These are phyloP conservation scores for Yarrowia galli DNA, from an alignment of 1,139 yeast genomes.

Conservation along the genomic window DNA sequence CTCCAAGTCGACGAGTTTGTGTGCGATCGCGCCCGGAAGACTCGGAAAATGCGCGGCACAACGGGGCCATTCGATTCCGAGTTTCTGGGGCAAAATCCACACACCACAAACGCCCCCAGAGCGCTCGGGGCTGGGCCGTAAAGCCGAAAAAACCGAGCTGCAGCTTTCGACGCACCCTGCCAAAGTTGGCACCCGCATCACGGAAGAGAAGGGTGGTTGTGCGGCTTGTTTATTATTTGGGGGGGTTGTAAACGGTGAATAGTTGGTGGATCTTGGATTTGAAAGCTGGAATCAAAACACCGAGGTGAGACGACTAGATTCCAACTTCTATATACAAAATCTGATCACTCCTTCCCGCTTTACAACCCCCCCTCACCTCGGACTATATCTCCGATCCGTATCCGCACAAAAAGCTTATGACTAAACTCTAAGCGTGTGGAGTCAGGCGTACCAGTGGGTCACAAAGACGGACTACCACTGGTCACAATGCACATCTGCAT, in stretches of 20 bases:
- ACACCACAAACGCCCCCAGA: background rate
- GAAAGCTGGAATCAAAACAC: background rate
- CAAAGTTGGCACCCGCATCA: too few relatives aligned
- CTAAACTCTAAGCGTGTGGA: background rate
- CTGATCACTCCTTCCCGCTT: background rate
- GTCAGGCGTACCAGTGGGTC: slow-evolving; percentile 29
- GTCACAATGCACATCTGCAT: background rate
- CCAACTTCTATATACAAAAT: background rate
- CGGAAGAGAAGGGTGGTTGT: slow-evolving; percentile 12
- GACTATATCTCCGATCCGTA: slow-evolving; percentile 31
- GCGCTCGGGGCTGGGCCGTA: background rate
- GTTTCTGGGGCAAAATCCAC: background rate
- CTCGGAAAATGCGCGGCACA: background rate
- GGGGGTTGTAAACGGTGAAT: background rate
- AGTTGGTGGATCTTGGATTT: background rate
- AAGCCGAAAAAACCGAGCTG: slow-evolving; percentile 14
- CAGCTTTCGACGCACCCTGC: slow-evolving; percentile 1
- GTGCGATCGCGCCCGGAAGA: background rate
- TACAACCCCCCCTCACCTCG: background rate
- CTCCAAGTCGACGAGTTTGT: background rate
- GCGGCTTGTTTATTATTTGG: background rate
- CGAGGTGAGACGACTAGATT: background rate
- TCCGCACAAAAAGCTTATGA: background rate
- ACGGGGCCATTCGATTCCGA: background rate
- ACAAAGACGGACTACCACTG: slow-evolving; percentile 18